A percentile compares a stretch with the other conserved stretches of the same genome.
These are phyloP conservation scores for Cladosporium cucumerinum DNA, from an alignment of 2,329 filamentous ascomycete genomes.

Conservation along the genomic window DNA sequence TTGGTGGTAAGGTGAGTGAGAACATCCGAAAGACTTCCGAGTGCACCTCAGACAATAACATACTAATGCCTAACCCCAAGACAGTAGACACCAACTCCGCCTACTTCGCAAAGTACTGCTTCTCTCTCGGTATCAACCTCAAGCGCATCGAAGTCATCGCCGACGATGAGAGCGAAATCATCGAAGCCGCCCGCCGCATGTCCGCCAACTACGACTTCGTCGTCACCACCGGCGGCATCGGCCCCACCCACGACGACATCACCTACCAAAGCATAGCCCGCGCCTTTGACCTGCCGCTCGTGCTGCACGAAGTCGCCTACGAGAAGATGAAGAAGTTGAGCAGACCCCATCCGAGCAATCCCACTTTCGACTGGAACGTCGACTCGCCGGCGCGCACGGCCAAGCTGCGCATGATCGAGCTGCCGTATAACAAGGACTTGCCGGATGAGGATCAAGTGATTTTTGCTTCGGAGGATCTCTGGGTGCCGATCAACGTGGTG, in stretches of 20 bases:
- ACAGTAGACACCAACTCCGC: slow-evolving; percentile 65
- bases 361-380: slow-evolving; percentile 77
- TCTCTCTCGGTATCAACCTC: slow-evolving; percentile 63
- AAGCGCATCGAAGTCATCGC: slow-evolving; percentile 90
- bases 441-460: slow-evolving; percentile 66
- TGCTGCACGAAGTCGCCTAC: slow-evolving; percentile 73
- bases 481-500: slow-evolving; percentile 85
- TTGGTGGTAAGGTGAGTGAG: slow-evolving; percentile 78
- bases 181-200: slow-evolving; percentile 84
- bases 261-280: slow-evolving; percentile 93
- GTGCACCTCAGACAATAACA: slow-evolving; percentile 9
- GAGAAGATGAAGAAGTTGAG: slow-evolving; percentile 80
- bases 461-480: slow-evolving; percentile 76
- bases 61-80: slow-evolving; percentile 36
- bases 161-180: slow-evolving; percentile 86
- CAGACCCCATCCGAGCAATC: slow-evolving; percentile 67
- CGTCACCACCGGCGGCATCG: slow-evolving; percentile 92
- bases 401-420: slow-evolving; percentile 83
- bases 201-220: slow-evolving; percentile 88
- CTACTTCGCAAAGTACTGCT: slow-evolving; percentile 65
- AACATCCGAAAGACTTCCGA: not conserved
- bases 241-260: slow-evolving; percentile 96
- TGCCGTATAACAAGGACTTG: slow-evolving; percentile 70
- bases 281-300: slow-evolving; percentile 74
- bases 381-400: slow-evolving; percentile 75